phyloP scores from a whole-genome alignment of 179 eudicot genomes.

The Sideroxylon spinosum region DNA sequence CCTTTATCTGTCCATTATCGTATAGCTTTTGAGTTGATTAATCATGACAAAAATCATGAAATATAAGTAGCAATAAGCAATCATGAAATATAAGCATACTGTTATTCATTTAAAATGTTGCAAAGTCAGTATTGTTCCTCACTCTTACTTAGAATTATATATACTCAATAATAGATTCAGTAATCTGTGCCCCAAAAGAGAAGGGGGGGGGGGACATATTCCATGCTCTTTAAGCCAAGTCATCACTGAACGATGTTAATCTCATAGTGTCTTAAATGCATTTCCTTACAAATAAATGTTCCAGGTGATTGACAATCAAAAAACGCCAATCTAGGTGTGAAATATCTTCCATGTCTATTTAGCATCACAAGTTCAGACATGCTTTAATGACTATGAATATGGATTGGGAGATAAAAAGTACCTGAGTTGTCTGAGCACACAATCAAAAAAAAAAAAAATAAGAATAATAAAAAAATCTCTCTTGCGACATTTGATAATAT shows the following conservation, averaged over 20 bases:
- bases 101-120: not conserved
- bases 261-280: not conserved
- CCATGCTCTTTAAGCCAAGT: not conserved
- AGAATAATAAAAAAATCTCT: no score
- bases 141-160: not conserved
- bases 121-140: not conserved
- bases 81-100: not conserved
- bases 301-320: not conserved
- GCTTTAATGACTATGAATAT: not conserved
- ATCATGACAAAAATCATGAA: not conserved
- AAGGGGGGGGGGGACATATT: not conserved
- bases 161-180: no score
- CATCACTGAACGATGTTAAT: conserved; percentile 2
- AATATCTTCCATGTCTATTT: not conserved
- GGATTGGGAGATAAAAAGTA: not conserved
- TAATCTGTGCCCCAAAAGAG: no score
- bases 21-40: not conserved
- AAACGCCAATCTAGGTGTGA: not conserved
- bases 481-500: not conserved
- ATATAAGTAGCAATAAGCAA: not conserved
- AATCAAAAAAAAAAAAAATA: no score
- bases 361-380: no score
- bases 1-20: conserved; percentile 57
- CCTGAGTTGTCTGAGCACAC: no score
- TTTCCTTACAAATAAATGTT: not conserved